These are phyloP conservation scores for Thielaviopsis ethacetica DNA, from an alignment of 2,329 filamentous ascomycete species.

Conservation along the genomic window DNA sequence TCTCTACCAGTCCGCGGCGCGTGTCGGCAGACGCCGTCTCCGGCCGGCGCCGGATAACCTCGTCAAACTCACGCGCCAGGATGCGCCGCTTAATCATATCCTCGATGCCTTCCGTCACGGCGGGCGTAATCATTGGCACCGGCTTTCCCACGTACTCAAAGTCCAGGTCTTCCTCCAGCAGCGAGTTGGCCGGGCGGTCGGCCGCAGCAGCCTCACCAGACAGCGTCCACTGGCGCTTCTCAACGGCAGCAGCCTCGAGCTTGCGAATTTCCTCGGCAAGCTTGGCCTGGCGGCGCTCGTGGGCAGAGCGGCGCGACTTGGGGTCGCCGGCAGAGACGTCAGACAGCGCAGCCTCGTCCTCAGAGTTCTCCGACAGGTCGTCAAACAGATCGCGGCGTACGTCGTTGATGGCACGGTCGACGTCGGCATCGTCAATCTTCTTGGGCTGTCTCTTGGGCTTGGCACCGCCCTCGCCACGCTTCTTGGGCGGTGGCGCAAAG, in stretches of 20 bases:
- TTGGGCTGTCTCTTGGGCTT: constrained; percentile 27
- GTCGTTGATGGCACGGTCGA: constrained; percentile 70
- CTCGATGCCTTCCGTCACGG: constrained; percentile 82
- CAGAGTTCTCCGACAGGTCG: constrained; percentile 52
- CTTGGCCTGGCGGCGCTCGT: constrained; percentile 75
- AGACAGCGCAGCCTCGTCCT: constrained; percentile 46
- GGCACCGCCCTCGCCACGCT: constrained; percentile 27
- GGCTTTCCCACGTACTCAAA: constrained; percentile 94
- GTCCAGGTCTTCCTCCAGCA: constrained; percentile 86
- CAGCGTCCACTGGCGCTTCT: constrained; percentile 81
- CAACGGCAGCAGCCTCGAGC: constrained; percentile 75
- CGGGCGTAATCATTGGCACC: constrained; percentile 81
- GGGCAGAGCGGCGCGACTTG: constrained; percentile 60
- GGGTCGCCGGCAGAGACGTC: constrained; percentile 53
- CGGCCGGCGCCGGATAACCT: constrained; percentile 68
- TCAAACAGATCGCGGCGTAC: constrained; percentile 86
- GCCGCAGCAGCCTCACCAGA: constrained; percentile 71
- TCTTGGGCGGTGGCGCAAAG: constrained; percentile 64
- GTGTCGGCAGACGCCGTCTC: constrained; percentile 46
- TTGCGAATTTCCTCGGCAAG: constrained; percentile 80
- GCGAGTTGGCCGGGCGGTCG: constrained; percentile 75
- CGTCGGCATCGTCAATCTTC: constrained; percentile 42
- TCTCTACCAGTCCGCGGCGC: constrained; percentile 57
- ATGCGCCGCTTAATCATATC: constrained; percentile 89
- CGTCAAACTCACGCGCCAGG: constrained; percentile 78